Conservation (phyloP, 2,329 filamentous ascomycete genomes). For the Botrytis deweyae region DNA sequence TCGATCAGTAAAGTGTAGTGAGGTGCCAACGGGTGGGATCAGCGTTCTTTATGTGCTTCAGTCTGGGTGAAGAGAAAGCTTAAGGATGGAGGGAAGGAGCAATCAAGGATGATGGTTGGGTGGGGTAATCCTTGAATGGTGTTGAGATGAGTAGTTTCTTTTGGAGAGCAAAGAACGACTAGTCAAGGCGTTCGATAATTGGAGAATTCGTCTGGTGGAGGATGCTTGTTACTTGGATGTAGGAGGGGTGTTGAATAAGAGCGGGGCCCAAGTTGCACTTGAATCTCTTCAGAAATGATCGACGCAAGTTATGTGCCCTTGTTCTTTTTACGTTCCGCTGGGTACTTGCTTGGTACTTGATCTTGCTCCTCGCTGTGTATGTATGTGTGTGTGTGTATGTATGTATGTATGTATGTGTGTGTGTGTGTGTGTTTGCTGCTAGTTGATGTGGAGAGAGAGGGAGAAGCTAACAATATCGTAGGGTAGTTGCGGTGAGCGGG, state of each 20-base stretch:
- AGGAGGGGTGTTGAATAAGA: constrained; percentile 21
- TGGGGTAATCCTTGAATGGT: constrained; percentile 10
- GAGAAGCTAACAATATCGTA: neutral
- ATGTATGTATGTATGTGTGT: neutral
- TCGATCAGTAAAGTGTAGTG: constrained; percentile 30
- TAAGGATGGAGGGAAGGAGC: constrained; percentile 22
- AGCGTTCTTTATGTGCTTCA: constrained; percentile 39
- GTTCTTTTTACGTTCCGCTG: constrained; percentile 24
- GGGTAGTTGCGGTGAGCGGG: constrained; percentile 19
- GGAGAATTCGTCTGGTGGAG: constrained; percentile 26
- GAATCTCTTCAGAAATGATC: constrained; percentile 33
- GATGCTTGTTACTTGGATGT: constrained; percentile 19
- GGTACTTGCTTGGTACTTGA: constrained; percentile 17
- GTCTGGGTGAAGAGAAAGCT: constrained; percentile 25
- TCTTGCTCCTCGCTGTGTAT: constrained; percentile 14
- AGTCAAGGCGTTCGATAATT: constrained; percentile 22
- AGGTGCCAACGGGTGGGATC: constrained; percentile 33
- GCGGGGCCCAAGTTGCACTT: constrained; percentile 26
- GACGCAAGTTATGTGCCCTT: constrained; percentile 26
- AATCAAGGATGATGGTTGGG: constrained; percentile 33
- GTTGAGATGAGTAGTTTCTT: constrained; percentile 21
- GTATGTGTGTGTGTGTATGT: neutral
- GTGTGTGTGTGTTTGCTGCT: neutral
- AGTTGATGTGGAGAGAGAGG: constrained; percentile 21
- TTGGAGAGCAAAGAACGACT: constrained; percentile 5